These are phyloP conservation scores for Pythium pyrilobum DNA, from an alignment of 352 stramenopile species.

Conservation along the genomic window DNA sequence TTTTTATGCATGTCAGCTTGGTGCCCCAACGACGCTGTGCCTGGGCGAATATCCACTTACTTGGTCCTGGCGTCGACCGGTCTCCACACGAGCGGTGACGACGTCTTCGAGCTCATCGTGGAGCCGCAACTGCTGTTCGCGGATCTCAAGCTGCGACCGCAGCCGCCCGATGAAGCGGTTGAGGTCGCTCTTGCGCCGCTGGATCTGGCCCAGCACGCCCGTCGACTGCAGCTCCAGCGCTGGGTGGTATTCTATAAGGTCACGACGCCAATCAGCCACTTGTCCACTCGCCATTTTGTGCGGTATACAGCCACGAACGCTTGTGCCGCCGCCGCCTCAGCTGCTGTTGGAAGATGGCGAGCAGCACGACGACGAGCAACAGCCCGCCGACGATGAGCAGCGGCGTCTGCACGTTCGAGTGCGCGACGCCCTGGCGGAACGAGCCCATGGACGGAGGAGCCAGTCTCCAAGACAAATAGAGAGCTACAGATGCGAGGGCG, in stretches of 20 bases:
- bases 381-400: conserved; percentile 37
- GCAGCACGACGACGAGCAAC: conserved; percentile 31
- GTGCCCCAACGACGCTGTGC: not conserved
- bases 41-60: conserved; percentile 11
- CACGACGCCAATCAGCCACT: not conserved
- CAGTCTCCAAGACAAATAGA: too few relatives aligned
- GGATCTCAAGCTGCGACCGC: conserved; percentile 34
- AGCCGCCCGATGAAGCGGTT: conserved; percentile 50
- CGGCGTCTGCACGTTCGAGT: conserved; percentile 22
- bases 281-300: too few relatives aligned
- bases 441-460: too few relatives aligned
- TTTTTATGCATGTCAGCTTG: too few relatives aligned
- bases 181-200: conserved; percentile 58
- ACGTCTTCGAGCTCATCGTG: conserved; percentile 67
- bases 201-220: conserved; percentile 42
- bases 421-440: conserved; percentile 28
- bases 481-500: too few relatives aligned
- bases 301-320: conserved; percentile 4
- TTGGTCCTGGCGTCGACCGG: conserved; percentile 36
- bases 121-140: conserved; percentile 50
- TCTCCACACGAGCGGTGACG: conserved; percentile 51
- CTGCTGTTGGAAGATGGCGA: conserved; percentile 28
- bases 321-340: conserved; percentile 4
- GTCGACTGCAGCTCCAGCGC: conserved; percentile 33
- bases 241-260: conserved; percentile 33